These are phyloP conservation scores for Volvariella surrecta DNA, from an alignment of 1,284 basidiomycete species.

Conservation along the genomic window DNA sequence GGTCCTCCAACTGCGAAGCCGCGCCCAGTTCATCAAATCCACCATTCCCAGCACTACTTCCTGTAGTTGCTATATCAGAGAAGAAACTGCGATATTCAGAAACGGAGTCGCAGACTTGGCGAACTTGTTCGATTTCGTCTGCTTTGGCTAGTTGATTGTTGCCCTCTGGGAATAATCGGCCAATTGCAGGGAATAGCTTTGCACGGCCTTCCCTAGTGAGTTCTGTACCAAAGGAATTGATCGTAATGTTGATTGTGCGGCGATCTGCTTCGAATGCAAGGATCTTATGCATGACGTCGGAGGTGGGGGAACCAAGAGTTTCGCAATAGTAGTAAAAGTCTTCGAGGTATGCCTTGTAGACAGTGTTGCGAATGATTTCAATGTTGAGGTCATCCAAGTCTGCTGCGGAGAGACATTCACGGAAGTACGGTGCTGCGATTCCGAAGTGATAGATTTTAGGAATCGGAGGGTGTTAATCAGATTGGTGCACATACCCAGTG, in stretches of 20 bases:
- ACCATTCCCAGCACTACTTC: constrained; percentile 25
- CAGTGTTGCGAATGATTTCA: constrained; percentile 99
- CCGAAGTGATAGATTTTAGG: constrained; percentile 4
- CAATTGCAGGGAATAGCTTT: constrained; percentile 92
- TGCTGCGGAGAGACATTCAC: constrained; percentile 88
- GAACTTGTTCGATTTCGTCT: constrained; percentile 94
- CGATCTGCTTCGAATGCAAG: constrained; percentile 97
- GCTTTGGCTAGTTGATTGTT: constrained; percentile 92
- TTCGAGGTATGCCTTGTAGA: constrained; percentile 98
- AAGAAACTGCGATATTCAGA: constrained; percentile 92
- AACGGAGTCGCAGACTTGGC: constrained; percentile 80
- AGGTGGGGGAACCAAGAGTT: constrained; percentile 77
- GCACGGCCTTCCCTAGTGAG: constrained; percentile 94
- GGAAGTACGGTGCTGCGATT: constrained; percentile 89
- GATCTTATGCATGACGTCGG: constrained; percentile 84
- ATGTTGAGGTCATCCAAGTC: constrained; percentile 99
- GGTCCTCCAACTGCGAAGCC: constrained; percentile 80
- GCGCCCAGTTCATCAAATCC: constrained; percentile 42
- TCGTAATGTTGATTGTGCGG: constrained; percentile 95
- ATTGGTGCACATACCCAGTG: constrained; percentile 60
- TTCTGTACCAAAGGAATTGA: constrained; percentile 97
- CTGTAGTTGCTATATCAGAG: constrained; percentile 40
- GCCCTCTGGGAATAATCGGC: constrained; percentile 90
- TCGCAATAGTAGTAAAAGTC: constrained; percentile 89
- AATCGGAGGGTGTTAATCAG: constrained; percentile 5